Base-by-base conservation (phyloP, 1,284 basidiomycete genomes). In the Lentinula novae-zelandiae region DNA sequence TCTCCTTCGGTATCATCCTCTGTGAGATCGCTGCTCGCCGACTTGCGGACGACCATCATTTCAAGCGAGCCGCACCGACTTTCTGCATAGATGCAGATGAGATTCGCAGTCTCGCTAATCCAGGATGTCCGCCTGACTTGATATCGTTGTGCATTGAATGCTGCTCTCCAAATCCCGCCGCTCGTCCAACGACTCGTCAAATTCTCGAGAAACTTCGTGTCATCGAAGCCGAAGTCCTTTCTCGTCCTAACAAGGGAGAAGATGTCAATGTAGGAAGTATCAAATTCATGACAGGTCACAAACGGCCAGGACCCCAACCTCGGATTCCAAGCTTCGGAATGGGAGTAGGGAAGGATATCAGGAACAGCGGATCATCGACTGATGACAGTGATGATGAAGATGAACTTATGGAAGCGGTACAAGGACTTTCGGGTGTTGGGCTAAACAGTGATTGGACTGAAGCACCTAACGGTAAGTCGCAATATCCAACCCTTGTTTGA, bases 1-100 rank as follows among this genome's bases (percentile, higher is more conserved):
- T 93, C 73, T 96, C 94, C 5, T 83, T 98, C 20, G 96, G 96
- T 0, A 87, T 99, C 71, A 96, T 99, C 67, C 90, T 97, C 68
- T 92, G 93, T 69, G 96, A 99, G 76, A 93, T 99, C 66, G 81
- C 89, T 1, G 85, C 92, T 0, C 82, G 95, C n/a, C 85, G 81
- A 61, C 81, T 98, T 20, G 95, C 95, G 0, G 93, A 95, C 65
- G 86, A 92, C 62, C 75, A 81, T 60, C 83, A 87, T 52, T 96
- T 95, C 77, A 90, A 89, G 74, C 86, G 95, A 8, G 75, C 80
- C 3, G 83, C 92, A 0, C 94, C 95, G 0, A 73, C 77, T 1
- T 98, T 95, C 73, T 85, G 82, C 1, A 83, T 98, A 57, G 93
- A 97, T 67, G 68, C 75, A 0, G 82, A 82, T 1, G 95, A 98